Conservation (phyloP, 306 rosid species). For the Carpinus viminea region DNA sequence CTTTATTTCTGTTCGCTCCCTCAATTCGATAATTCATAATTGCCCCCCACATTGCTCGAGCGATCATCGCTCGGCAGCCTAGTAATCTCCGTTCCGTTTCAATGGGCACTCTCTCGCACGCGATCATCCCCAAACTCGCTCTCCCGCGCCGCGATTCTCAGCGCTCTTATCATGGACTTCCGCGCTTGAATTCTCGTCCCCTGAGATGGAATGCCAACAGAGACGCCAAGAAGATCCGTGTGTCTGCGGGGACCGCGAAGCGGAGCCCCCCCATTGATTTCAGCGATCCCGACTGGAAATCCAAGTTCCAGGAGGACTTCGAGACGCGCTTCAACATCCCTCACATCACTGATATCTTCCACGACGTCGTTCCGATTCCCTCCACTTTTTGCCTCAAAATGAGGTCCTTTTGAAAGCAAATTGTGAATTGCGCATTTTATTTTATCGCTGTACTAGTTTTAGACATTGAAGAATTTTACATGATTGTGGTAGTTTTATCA, state of each 20-base stretch:
- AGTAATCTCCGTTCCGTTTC: conserved; percentile 14
- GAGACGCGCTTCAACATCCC: conserved; percentile 79
- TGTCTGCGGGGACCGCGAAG: conserved; percentile 31
- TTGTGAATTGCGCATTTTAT: not conserved
- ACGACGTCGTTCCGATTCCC: conserved; percentile 65
- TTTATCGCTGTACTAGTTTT: not conserved
- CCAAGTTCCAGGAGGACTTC: conserved; percentile 71
- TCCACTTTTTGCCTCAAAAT: conserved; percentile 94
- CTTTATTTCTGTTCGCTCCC: not conserved
- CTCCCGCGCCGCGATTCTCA: conserved; percentile 28
- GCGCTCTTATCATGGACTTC: conserved; percentile 23
- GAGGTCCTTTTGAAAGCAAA: conserved; percentile 49
- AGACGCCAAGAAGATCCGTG: conserved; percentile 18
- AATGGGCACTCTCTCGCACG: conserved; percentile 69
- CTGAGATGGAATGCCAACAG: conserved; percentile 11
- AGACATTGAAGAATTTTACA: not conserved
- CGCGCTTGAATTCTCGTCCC: conserved; percentile 12
- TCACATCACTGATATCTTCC: conserved; percentile 70
- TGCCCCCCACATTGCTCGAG: conserved; percentile 1
- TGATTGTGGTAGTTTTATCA: not conserved
- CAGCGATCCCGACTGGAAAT: conserved; percentile 85
- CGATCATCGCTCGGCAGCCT: not conserved
- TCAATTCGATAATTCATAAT: not conserved
- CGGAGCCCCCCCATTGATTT: conserved; percentile 50
- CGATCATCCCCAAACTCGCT: conserved; percentile 41